Evolutionary conservation across 768 basidiomycete species (phyloP), one percentile per base, ranked within the genome.

Genomic region (Nidularia sp.): DNA sequence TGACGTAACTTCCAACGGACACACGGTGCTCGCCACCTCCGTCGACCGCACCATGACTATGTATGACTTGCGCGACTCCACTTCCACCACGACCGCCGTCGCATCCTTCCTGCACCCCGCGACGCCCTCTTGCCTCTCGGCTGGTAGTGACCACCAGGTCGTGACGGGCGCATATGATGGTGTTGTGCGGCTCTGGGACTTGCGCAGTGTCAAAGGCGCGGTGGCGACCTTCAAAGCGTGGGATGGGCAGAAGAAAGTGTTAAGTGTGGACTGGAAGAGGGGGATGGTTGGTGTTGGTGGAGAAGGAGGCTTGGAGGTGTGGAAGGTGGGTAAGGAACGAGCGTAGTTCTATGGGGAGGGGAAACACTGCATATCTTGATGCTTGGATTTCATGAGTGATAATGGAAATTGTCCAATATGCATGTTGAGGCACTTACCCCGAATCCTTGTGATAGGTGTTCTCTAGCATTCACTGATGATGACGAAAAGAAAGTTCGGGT

Each of bases 141-240:
- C 63, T 5, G 53, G 57, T 18, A 44, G 49, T 44, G 58, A 65
- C 9, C 71, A 84, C 32, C 87, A 88, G 60, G 70, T 89, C 7
- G 70, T 85, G 15, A 88, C 80, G 0, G 91, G 88, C 4, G 79
- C 84, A 0, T 90, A 93, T 61, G 90, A 93, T 52, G 89, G 91
- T 8, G 69, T 84, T 2, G 87, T 85, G 0, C 74, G 89, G 4
- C 62, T 93, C 2, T 93, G 89, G 88, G 90, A 93, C 62, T 62
- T 90, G 25, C 76, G 89, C 3, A 91, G 86, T 58, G 73, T 76
- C 12, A 83, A 84, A 58, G 71, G 75, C 10, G 80, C 87, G 1
- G 72, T 92, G 44, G 75, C 85, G 18, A 81, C 72, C 53, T 85
- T 91, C 61, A 78, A 76, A 45, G 77, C 74, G 2, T 84, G 80